Conservation (phyloP, 106 monocot species). For the Posidonia australis region DNA sequence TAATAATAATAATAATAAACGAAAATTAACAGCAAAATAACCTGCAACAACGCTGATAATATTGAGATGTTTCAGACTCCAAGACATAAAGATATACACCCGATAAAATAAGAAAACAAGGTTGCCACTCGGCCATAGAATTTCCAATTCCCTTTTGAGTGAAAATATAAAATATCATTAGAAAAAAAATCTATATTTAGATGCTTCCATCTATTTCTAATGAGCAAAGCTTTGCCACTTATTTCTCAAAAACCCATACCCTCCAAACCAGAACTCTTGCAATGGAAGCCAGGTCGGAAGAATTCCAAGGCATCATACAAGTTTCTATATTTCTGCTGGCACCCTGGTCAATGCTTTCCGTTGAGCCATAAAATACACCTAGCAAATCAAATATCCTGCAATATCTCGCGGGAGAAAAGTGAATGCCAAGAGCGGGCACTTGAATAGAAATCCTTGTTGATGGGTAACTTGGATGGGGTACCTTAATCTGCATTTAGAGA, state of each 20-base stretch:
- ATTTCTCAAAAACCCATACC: conserved; percentile 34
- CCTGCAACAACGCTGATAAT: conserved; percentile 81
- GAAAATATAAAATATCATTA: conserved; percentile 8
- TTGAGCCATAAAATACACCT: conserved; percentile 47
- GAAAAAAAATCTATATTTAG: not conserved
- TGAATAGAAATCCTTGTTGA: conserved; percentile 79
- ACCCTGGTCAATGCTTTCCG: conserved; percentile 25
- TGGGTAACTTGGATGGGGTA: conserved; percentile 75
- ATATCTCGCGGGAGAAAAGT: conserved; percentile 90
- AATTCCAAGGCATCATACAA: conserved; percentile 44
- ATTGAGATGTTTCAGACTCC: conserved; percentile 61
- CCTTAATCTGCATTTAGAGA: conserved; percentile 56
- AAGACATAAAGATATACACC: conserved; percentile 93
- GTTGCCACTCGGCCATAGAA: conserved; percentile 87
- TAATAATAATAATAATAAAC: not conserved
- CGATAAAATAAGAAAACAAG: conserved; percentile 78
- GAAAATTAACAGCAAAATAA: conserved; percentile 7
- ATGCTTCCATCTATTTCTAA: not conserved
- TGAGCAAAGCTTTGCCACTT: not conserved
- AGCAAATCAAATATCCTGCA: conserved; percentile 55
- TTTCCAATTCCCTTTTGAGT: conserved; percentile 75
- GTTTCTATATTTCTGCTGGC: conserved; percentile 15
- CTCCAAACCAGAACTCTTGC: conserved; percentile 88
- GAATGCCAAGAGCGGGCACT: conserved; percentile 82
- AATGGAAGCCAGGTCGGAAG: conserved; percentile 62